Conservation (phyloP, 1,284 basidiomycete genomes). For the Heterobasidion annosum region DNA sequence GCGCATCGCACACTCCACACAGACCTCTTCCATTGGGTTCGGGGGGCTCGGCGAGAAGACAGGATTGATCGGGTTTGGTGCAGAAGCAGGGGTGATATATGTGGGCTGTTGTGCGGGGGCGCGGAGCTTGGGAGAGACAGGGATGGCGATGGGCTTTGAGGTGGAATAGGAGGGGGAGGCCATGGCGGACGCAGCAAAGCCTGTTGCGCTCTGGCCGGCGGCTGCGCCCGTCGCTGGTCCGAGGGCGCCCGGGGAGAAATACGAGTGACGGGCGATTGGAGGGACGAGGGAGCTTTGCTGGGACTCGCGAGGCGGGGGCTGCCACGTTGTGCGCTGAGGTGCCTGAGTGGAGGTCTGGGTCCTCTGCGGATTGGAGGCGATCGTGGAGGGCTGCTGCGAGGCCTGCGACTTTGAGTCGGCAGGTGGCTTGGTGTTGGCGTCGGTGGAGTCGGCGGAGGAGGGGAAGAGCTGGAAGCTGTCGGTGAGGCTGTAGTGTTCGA, state of each 20-base stretch:
- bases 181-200: not conserved
- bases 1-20: constrained; percentile 97
- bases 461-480: constrained; percentile 8
- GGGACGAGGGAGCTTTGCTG: not conserved
- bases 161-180: not conserved
- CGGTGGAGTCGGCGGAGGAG: constrained; percentile 13
- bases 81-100: constrained; percentile 51
- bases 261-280: not conserved
- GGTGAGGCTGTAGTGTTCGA: constrained; percentile 12
- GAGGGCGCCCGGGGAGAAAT: not conserved
- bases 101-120: constrained; percentile 68
- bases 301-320: not conserved
- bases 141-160: constrained; percentile 21
- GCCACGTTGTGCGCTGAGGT: not conserved
- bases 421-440: constrained; percentile 20
- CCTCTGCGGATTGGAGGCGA: not conserved
- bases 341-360: not conserved
- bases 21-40: constrained; percentile 63
- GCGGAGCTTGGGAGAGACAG: constrained; percentile 56
- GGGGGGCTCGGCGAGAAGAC: constrained; percentile 28
- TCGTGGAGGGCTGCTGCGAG: not conserved
- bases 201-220: not conserved
- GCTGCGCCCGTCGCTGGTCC: not conserved
- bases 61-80: constrained; percentile 49
- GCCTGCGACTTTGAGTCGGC: not conserved